These are phyloP conservation scores for Penicillium glabrum DNA, from an alignment of 2,329 filamentous ascomycete species.

Conservation along the genomic window DNA sequence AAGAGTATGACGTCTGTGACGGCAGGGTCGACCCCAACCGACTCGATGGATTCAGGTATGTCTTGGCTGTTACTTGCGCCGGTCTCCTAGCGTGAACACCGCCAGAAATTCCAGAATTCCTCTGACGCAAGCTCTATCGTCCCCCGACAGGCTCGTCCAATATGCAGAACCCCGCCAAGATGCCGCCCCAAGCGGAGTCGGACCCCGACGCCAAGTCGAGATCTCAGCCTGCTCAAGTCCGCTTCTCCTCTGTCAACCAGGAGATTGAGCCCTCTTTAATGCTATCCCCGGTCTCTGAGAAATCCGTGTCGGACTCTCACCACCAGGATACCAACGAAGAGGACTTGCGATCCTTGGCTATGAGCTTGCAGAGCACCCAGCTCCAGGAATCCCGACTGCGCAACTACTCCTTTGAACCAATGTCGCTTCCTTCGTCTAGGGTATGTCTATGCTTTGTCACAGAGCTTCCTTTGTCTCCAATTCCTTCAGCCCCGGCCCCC, in stretches of 20 bases:
- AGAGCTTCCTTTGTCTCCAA: neutral
- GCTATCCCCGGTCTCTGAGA: conserved; percentile 20
- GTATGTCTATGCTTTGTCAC: conserved; percentile 32
- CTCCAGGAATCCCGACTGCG: conserved; percentile 81
- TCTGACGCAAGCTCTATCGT: conserved; percentile 11
- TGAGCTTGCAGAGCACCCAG: conserved; percentile 69
- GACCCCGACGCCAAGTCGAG: conserved; percentile 31
- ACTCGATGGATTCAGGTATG: conserved; percentile 33
- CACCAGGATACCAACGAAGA: conserved; percentile 48
- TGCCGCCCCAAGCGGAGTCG: conserved; percentile 24
- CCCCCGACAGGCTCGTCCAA: conserved; percentile 16
- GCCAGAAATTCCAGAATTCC: conserved; percentile 1
- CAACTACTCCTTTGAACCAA: conserved; percentile 85
- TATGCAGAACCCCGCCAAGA: conserved; percentile 23
- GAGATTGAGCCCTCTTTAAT: conserved; percentile 60
- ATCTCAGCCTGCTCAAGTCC: conserved; percentile 51
- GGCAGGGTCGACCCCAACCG: conserved; percentile 27
- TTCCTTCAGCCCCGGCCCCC: neutral
- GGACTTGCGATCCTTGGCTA: conserved; percentile 69
- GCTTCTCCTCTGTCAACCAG: conserved; percentile 69
- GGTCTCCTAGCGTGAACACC: neutral
- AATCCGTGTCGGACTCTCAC: conserved; percentile 12
- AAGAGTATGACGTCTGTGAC: conserved; percentile 40
- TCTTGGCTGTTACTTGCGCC: conserved; percentile 14
- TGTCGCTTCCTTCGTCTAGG: conserved; percentile 69